Evolutionary conservation across 352 stramenopile species (phyloP).

Genomic region (Elongisporangium senticosum): DNA sequence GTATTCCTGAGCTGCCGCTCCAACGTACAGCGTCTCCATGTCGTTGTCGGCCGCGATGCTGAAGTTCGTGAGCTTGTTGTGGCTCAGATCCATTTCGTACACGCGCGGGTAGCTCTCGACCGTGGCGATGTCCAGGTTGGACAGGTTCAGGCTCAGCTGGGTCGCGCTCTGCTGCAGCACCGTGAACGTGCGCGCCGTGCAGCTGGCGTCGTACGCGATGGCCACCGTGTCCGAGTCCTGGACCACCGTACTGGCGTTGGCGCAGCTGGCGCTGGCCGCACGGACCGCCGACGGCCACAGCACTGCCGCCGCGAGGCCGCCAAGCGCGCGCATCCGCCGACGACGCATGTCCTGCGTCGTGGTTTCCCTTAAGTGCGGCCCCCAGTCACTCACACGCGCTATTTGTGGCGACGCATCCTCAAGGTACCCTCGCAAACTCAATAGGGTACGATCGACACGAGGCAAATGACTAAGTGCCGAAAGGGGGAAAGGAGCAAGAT

Average conservation of each 20-base stretch:
- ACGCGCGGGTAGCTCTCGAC: constrained; percentile 49
- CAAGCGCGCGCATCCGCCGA: background rate
- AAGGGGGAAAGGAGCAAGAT: background rate
- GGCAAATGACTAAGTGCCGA: too few relatives aligned
- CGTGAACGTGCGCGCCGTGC: constrained; percentile 32
- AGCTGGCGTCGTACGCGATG: constrained; percentile 47
- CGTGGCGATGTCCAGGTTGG: constrained; percentile 39
- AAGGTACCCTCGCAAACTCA: background rate
- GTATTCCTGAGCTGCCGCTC: background rate
- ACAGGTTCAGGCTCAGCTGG: constrained; percentile 57
- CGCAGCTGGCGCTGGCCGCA: constrained; percentile 13
- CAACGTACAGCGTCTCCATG: constrained; percentile 45
- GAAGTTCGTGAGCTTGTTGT: constrained; percentile 58
- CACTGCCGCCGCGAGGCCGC: background rate
- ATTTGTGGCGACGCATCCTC: background rate
- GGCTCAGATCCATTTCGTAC: constrained; percentile 43
- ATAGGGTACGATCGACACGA: background rate
- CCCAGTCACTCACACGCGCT: background rate
- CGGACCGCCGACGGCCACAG: background rate
- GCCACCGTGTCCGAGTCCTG: constrained; percentile 29
- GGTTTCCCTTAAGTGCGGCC: background rate
- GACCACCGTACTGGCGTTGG: constrained; percentile 38
- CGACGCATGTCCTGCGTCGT: background rate
- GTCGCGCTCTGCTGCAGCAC: constrained; percentile 23
- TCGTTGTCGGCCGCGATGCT: constrained; percentile 32